Evolutionary conservation across 2,329 filamentous ascomycete genomes (phyloP), one percentile per base, ranked within the genome.

Genomic region (Diaporthe citriasiana): DNA sequence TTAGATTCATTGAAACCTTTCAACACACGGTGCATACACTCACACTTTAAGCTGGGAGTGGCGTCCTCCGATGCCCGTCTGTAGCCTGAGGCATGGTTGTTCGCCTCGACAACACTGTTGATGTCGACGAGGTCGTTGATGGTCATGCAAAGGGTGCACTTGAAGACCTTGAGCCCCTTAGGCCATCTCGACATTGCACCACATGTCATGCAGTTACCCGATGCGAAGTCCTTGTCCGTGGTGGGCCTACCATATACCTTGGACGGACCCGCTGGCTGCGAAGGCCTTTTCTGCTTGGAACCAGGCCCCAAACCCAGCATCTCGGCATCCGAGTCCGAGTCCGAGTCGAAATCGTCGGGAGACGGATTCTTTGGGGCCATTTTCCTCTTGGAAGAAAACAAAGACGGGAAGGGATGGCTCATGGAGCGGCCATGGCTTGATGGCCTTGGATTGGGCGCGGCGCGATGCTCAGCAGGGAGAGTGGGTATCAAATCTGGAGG

Each of bases 181-280:
- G 94, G 94, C 92, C 95, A 97, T 73, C 93, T 89, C 77, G 97
- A 92, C 72, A 92, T 90, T 71, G 93, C 93, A 78, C 93, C 93
- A 82, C 95, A 98, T 45, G 95, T 95, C 90, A 96, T 95, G 81
- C 95, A 98, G 78, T 90, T 92, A 30, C 94, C 93, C 42, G 90
- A 92, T 38, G 87, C 86, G 79, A 93, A 90, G 77, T 94, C 90
- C 77, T 88, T 90, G 76, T 81, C 85, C 42, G 81, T 82, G 15
- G 73, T 75, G 47, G 81, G 76, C 51, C 45, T 71, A 8, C 74
- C 77, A 56, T 45, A 69, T 22, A 57, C 51, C 56, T 60, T 66
- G 4, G 66, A 40, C 38, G 74, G 71, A 3, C 71, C 71, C 27
- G 38, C 10, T 53, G 51, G 45, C 30, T 71, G 71, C 38, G 33